Evolutionary conservation across 352 stramenopile species (phyloP), one percentile per base, ranked within the genome.

Genomic region (Globisporangium ultimum): DNA sequence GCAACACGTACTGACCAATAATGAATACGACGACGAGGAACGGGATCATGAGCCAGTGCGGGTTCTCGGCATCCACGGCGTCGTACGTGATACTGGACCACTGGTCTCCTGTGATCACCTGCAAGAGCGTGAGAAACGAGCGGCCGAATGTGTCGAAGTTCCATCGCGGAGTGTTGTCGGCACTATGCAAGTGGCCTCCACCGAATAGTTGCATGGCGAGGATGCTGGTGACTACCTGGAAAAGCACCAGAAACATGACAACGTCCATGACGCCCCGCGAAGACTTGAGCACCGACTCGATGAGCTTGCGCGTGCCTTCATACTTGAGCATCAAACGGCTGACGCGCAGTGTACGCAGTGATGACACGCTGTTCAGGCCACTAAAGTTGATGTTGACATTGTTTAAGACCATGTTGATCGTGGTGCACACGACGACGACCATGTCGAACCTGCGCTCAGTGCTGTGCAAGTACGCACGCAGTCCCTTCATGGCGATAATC

Each of bases 1-100:
- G 68, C 24, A 93, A 63, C 52, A 93, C 80, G 63, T 91, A 89
- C 60, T 91, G 80, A 1, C 82, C 82, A 0, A 89, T 40, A 43
- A 91, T 87, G 63, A 91, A 91, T 57, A 81, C 85, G 53, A 89
- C 42, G 48, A 89, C 74, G 34, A 91, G 80, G 34, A 89, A 91
- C 2, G 82, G 82, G 14, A 89, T 78, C 59, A 91, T 81, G 49
- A 91, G 61, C 70, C 64, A 74, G 61, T 91, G 79, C 7, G 76
- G 74, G 13, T 88, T 60, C n/a, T 71, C 76, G 14, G 82, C 80
- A 41, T 91, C 75, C 2, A 89, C 80, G 0, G 82, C 80, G 48
- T 91, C 82, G 53, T 89, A 91, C 53, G 80, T 64, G 41, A 91
- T 81, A 28, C 76, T 89, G 48, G 80, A 86, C 83, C 83, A 91